Base-by-base conservation (phyloP, 192 early-diverging fungal genomes). In the Backusella morwellensis region DNA sequence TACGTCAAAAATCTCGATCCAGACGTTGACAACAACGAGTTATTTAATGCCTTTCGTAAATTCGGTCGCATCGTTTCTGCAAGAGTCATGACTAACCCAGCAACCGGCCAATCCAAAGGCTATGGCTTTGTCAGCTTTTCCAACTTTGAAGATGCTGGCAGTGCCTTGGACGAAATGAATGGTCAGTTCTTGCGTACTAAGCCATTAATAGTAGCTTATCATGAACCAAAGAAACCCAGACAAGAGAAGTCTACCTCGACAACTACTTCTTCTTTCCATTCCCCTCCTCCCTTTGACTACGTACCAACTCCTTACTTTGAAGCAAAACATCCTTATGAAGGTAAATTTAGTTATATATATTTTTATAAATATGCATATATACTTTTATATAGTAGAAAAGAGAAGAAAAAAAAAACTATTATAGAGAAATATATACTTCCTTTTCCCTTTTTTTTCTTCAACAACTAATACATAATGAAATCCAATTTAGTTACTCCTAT, bases 1-100 rank as follows among this genome's bases (percentile, higher is more conserved):
- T 98, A 96, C 84, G 96, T 98, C 88, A 98, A 98, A 87, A 98
- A 98, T 89, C 85, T 98, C 50, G 95, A 97, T 86, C 85, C 92
- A 35, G 86, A 91, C 63, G 96, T 98, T 76, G 94, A 96, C 86
- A 95, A 94, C 86, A 93, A 94, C 83, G 95, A 96, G 41, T 88
- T 98, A 56, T 94, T 95, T 85, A 94, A 97, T 79, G 93, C 93
- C 40, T 98, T 98, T 83, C 86, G 92, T 42, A 90, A 91, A 72
- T 98, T 95, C 74, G 96, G 96, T 56, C 87, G 85, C 77, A 96
- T 98, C 71, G 88, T 97, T 26, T 92, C 90, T 76, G 96, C 95
- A 87, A 94, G 97, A 85, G 95, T 98, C 70, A 95, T 92, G 74
- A 85, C 87, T 72, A 89, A 92, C 72, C 89, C 88, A 40, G 81